Base-by-base conservation (phyloP, 2,329 filamentous ascomycete genomes). In the Aspergillus sp. region DNA sequence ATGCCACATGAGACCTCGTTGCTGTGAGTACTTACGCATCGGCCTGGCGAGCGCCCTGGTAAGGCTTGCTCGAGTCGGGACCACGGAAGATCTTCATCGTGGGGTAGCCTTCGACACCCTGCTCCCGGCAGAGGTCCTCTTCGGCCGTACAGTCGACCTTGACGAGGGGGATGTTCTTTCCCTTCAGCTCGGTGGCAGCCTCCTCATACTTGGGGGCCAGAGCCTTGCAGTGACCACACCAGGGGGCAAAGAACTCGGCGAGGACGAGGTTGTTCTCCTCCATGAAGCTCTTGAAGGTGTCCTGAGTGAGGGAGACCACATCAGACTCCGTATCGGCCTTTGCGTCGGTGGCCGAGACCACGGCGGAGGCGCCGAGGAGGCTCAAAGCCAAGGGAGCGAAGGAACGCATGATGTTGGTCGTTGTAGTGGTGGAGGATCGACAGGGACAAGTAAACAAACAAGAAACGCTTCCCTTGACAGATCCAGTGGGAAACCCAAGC, bases 41-140 rank as follows among this genome's bases (percentile, higher is more conserved):
- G 61, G 92, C 87, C 82, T 97, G 96, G 75, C 94, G 86, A 76
- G 91, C 88, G 70, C 94, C 94, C 66, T 81, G 81, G 79, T 99
- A 99, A 59, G 92, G 88, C 61, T 84, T 81, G 71, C 90, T 77
- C 72, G 88, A 90, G 10, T 97, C 90, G 41, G 78, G 76, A 64
- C 94, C 93, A 67, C 93, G 91, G 91, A 99, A 99, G 78, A 99
- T 85, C 87, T 97, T 99, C 71, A 99, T 85, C 62, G 94, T 99
- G 58, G 94, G 94, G 83, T 99, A 99, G 61, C 94, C 94, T 81
- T 97, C 91, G 41, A 99, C 92, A 58, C 90, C 92, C 68, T 89
- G 89, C 65, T 84, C 80, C 76, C 91, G 84, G 85, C 94, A 99
- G 63, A 99, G 88, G 31, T 96, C 91, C 58, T 86, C 79, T 81